Conservation (phyloP, 1,284 basidiomycete species). For the Cryptococcus sp. region DNA sequence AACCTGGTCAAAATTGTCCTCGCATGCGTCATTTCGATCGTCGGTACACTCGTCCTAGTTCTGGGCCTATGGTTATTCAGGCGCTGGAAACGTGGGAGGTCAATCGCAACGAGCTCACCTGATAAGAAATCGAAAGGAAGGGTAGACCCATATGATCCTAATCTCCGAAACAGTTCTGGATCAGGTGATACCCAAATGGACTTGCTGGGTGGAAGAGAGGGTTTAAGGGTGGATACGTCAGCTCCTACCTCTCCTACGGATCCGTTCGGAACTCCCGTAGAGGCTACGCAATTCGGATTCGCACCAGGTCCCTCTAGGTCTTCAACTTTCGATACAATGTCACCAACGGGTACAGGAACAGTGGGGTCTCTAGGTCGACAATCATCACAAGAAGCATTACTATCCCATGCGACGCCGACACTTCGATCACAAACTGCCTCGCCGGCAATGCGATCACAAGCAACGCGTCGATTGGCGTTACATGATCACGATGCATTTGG, state of each 20-base stretch:
- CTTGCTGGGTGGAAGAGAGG: conserved; percentile 4
- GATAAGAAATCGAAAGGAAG: conserved; percentile 1
- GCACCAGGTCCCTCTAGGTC: not conserved
- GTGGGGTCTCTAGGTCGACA: conserved; percentile 10
- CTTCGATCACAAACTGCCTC: not conserved
- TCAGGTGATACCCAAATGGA: conserved; percentile 14
- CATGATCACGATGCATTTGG: conserved; percentile 16
- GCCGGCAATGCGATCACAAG: not conserved
- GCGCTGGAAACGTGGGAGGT: conserved; percentile 26
- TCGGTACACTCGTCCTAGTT: conserved; percentile 39
- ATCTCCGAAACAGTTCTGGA: not conserved
- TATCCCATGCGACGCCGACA: conserved; percentile 8
- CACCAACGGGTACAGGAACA: not conserved
- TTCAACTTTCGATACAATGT: not conserved
- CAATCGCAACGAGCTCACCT: conserved; percentile 6
- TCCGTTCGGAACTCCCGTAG: conserved; percentile 4
- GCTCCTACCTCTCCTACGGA: conserved; percentile 6
- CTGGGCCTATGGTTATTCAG: conserved; percentile 46
- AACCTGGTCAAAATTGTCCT: conserved; percentile 49
- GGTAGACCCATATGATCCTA: conserved; percentile 3
- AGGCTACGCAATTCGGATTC: not conserved
- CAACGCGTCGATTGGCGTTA: conserved; percentile 21
- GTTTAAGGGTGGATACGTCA: conserved; percentile 1
- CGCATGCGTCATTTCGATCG: conserved; percentile 54
- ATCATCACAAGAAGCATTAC: conserved; percentile 22